These are phyloP conservation scores for Claviceps sorghi DNA, from an alignment of 2,329 filamentous ascomycete species.

Conservation along the genomic window DNA sequence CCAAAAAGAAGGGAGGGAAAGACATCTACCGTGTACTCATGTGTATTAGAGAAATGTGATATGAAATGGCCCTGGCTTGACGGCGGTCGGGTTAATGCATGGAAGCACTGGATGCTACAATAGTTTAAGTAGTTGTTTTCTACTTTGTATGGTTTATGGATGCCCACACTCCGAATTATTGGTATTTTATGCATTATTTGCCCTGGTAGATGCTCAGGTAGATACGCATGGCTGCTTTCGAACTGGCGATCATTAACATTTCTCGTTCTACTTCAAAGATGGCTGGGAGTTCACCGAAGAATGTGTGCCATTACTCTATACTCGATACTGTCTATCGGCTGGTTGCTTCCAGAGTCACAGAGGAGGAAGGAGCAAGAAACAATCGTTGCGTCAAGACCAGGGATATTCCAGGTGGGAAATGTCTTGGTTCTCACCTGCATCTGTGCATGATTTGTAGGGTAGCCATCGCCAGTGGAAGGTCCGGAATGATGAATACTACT, in stretches of 20 bases:
- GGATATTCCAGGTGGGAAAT: neutral
- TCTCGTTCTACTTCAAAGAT: neutral
- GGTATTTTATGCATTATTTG: too few relatives aligned
- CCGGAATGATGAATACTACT: conserved; percentile 25
- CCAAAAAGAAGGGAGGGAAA: neutral
- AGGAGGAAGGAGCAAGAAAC: neutral
- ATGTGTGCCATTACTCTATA: neutral
- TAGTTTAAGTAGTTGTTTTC: conserved; percentile 1
- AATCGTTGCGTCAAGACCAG: neutral
- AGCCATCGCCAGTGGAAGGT: conserved; percentile 20
- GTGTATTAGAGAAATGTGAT: neutral
- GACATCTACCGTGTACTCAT: neutral
- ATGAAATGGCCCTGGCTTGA: neutral
- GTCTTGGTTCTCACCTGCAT: neutral
- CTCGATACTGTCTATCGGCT: neutral
- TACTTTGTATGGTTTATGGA: neutral
- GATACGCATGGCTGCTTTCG: neutral
- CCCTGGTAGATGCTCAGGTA: neutral
- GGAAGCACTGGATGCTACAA: conserved; percentile 7
- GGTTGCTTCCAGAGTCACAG: neutral
- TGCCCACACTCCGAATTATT: neutral
- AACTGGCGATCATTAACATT: neutral
- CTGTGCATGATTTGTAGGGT: conserved; percentile 6
- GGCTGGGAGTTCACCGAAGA: neutral
- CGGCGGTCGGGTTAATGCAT: conserved; percentile 18